Evolutionary conservation across 2,329 filamentous ascomycete species (phyloP).

Genomic region (Talaromyces sp.): DNA sequence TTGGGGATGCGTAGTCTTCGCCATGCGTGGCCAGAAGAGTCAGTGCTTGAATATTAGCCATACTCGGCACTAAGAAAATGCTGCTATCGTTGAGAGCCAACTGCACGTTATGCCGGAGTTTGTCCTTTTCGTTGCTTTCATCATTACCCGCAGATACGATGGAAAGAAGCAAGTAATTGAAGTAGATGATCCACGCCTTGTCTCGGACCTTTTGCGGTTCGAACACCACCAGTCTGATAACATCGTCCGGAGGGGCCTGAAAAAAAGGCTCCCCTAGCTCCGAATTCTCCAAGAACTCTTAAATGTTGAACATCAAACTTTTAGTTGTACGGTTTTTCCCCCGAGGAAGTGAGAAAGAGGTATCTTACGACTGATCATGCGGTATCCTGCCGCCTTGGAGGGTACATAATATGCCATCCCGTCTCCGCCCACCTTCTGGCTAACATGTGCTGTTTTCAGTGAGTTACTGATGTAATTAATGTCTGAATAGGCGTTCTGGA

Average conservation of each 20-base stretch:
- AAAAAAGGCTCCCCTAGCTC: background rate
- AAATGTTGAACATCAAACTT: no score
- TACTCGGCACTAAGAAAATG: constrained; percentile 13
- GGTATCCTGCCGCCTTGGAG: background rate
- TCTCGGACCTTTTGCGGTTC: constrained; percentile 11
- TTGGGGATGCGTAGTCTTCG: constrained; percentile 14
- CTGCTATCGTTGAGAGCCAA: constrained; percentile 12
- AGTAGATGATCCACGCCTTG: constrained; percentile 14
- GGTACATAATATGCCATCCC: background rate
- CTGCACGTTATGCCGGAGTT: constrained; percentile 7
- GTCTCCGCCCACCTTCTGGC: background rate
- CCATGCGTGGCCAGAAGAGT: constrained; percentile 12
- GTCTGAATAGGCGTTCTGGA: background rate
- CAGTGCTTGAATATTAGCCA: constrained; percentile 11
- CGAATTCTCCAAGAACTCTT: background rate
- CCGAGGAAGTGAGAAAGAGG: background rate
- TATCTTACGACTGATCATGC: background rate
- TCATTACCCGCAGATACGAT: background rate
- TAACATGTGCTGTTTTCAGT: background rate
- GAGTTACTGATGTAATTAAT: background rate
- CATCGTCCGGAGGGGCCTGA: background rate
- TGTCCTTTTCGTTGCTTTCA: background rate
- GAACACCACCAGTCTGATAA: constrained; percentile 9
- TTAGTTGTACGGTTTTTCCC: no score
- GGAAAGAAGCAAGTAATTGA: constrained; percentile 13